A percentile compares a stretch with the other conserved stretches of the same genome.
These are phyloP conservation scores for Penicillium olsonii DNA, from an alignment of 2,329 filamentous ascomycete species.

Conservation along the genomic window DNA sequence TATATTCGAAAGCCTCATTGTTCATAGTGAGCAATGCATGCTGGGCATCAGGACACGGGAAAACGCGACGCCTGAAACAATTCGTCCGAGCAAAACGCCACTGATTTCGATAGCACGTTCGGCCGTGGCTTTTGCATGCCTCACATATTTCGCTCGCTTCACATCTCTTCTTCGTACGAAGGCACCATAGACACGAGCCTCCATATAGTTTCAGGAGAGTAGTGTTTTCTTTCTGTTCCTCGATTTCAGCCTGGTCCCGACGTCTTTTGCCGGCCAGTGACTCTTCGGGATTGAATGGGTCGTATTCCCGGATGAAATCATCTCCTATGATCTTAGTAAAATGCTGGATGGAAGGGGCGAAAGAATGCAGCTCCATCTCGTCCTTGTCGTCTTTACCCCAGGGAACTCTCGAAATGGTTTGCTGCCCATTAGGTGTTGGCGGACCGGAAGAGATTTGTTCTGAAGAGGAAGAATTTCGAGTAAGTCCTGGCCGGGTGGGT, in stretches of 20 bases:
- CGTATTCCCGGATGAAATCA: conserved; percentile 7
- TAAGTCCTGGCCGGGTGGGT: not conserved
- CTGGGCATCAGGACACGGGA: conserved; percentile 1
- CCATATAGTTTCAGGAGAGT: conserved; percentile 23
- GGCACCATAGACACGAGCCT: conserved; percentile 33
- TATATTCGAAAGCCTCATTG: no score
- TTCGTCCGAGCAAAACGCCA: conserved; percentile 9
- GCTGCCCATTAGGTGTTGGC: no score
- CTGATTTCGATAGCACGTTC: conserved; percentile 25
- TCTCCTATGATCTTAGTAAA: not conserved
- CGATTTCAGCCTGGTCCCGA: conserved; percentile 15
- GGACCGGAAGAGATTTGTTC: not conserved
- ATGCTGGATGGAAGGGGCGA: not conserved
- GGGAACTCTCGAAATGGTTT: no score
- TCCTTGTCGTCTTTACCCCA: no score
- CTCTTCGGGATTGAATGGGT: conserved; percentile 13
- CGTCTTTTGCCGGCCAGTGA: conserved; percentile 3
- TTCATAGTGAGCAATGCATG: conserved; percentile 5
- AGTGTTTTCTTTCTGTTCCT: conserved; percentile 18
- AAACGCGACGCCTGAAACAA: not conserved
- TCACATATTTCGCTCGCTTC: conserved; percentile 20
- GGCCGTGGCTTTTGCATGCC: conserved; percentile 15
- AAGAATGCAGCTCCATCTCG: not conserved
- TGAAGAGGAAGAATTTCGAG: not conserved
- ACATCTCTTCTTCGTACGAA: conserved; percentile 31